A percentile compares a stretch with the other conserved stretches of the same genome.
These are phyloP conservation scores for Eremochloa ophiuroides DNA, from an alignment of 176 grass and related monocot species.

Conservation along the genomic window DNA sequence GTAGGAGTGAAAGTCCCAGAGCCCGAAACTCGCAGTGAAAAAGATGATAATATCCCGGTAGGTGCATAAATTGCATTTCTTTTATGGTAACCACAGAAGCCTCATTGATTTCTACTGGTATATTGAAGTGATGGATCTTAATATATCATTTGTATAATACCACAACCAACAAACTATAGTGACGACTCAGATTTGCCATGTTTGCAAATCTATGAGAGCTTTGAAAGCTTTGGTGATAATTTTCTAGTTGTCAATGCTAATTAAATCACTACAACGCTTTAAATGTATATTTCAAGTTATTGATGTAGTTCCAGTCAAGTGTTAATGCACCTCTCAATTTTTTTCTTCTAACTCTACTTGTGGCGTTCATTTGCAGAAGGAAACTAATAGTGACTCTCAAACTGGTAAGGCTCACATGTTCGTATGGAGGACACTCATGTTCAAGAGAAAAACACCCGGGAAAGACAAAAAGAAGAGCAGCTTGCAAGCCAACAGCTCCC, in stretches of 20 bases:
- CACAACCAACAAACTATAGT: neutral
- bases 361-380: slow-evolving; percentile 22
- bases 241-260: neutral
- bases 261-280: neutral
- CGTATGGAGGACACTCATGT: slow-evolving; percentile 43
- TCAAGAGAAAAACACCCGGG: slow-evolving; percentile 32
- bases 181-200: neutral
- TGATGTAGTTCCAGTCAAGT: neutral
- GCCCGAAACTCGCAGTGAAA: slow-evolving; percentile 22
- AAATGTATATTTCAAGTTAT: neutral
- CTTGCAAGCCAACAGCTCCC: neutral
- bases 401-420: slow-evolving; percentile 2
- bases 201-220: neutral
- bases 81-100: neutral
- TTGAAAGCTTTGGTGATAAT: neutral
- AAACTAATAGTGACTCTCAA: slow-evolving; percentile 17
- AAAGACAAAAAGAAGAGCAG: slow-evolving; percentile 36
- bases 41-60: slow-evolving; percentile 30
- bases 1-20: slow-evolving; percentile 53
- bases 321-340: neutral
- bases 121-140: neutral
- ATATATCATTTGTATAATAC: neutral
- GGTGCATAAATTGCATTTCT: slow-evolving; percentile 17
- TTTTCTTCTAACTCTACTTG: neutral
- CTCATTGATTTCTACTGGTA: neutral